Conservation (phyloP, 1,139 yeast genomes). For the Lizanozyma gosingica region DNA sequence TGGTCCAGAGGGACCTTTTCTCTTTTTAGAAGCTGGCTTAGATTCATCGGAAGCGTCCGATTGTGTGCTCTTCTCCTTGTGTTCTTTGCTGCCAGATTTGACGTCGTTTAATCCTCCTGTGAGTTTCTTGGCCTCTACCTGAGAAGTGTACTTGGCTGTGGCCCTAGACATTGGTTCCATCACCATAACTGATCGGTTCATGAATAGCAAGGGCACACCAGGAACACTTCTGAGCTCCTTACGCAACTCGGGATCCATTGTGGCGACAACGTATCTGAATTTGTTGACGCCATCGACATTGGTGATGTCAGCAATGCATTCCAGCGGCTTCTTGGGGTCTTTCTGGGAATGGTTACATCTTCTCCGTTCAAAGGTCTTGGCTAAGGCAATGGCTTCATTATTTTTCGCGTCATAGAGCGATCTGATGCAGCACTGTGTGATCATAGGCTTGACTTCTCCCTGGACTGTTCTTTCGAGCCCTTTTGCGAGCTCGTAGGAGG, state of each 20-base stretch:
- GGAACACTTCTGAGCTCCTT: conserved; percentile 64
- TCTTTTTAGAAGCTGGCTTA: conserved; percentile 28
- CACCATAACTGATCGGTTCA: conserved; percentile 88
- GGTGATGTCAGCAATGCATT: conserved; percentile 69
- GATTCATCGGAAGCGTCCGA: conserved; percentile 9
- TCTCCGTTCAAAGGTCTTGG: conserved; percentile 77
- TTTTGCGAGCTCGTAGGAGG: conserved; percentile 64
- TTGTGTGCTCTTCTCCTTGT: conserved; percentile 19
- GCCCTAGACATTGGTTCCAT: conserved; percentile 88
- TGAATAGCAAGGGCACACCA: conserved; percentile 81
- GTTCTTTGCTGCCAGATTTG: conserved; percentile 18
- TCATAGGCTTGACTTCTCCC: conserved; percentile 84
- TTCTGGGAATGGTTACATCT: conserved; percentile 49
- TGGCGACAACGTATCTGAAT: conserved; percentile 82
- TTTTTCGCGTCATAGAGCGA: conserved; percentile 65
- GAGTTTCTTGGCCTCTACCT: conserved; percentile 57
- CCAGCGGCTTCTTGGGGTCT: conserved; percentile 59
- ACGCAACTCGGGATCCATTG: conserved; percentile 68
- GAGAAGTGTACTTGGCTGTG: conserved; percentile 45
- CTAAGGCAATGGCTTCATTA: conserved; percentile 68
- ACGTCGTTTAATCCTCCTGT: conserved; percentile 67
- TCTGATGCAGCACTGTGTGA: conserved; percentile 93
- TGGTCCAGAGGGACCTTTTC: conserved; percentile 70
- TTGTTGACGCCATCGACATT: conserved; percentile 69
- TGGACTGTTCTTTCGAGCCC: conserved; percentile 81